These are phyloP conservation scores for Diplodia mutila DNA, from an alignment of 2,329 filamentous ascomycete species.

Conservation along the genomic window DNA sequence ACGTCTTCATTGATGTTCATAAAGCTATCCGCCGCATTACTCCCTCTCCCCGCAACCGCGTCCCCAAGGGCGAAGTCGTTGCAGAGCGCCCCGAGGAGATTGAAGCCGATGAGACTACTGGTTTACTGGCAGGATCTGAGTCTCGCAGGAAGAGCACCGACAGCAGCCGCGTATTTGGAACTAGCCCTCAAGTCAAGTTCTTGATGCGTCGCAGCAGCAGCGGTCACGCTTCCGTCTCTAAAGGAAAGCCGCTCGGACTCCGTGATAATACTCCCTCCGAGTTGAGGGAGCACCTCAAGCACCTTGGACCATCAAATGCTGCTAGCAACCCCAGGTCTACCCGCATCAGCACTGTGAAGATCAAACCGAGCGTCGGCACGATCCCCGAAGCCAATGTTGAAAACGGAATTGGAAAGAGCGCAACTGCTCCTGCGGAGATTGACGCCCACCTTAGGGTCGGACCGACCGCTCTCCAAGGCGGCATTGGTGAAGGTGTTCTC, in stretches of 20 bases:
- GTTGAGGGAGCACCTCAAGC: conserved; percentile 63
- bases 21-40: conserved; percentile 91
- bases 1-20: conserved; percentile 97
- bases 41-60: conserved; percentile 77
- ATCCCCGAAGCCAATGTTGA: conserved; percentile 48
- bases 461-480: conserved; percentile 51
- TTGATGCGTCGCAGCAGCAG: conserved; percentile 52
- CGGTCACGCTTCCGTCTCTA: conserved; percentile 35
- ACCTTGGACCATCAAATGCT: conserved; percentile 66
- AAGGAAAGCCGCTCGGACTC: conserved; percentile 45
- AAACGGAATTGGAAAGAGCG: conserved; percentile 30
- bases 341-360: conserved; percentile 66
- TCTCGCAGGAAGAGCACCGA: conserved; percentile 18
- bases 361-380: conserved; percentile 60
- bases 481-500: conserved; percentile 59
- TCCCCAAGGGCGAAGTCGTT: conserved; percentile 61
- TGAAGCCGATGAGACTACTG: conserved; percentile 32
- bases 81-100: conserved; percentile 43
- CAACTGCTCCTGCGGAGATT: conserved; percentile 30
- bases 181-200: conserved; percentile 44
- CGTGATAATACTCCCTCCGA: conserved; percentile 57
- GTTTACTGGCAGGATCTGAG: conserved; percentile 22
- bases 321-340: conserved; percentile 64
- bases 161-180: conserved; percentile 34
- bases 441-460: conserved; percentile 41